Conservation (phyloP, 2,329 filamentous ascomycete genomes). For the Cyphellophora attinorum region DNA sequence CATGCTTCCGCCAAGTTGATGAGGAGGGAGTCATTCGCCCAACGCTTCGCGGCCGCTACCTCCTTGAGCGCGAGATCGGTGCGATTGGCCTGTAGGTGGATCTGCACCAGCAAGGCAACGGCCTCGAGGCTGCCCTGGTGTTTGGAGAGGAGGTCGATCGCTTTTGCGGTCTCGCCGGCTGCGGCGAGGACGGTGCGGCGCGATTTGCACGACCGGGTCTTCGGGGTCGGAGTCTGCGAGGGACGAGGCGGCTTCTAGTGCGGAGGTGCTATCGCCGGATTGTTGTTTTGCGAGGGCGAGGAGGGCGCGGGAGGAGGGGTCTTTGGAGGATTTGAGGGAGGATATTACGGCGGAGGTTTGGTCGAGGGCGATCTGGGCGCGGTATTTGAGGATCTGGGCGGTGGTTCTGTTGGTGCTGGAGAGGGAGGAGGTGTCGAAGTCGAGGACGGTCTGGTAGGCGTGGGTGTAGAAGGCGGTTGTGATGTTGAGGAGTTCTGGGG, state of each 20-base stretch:
- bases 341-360: conserved; percentile 64
- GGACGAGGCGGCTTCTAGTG: conserved; percentile 54
- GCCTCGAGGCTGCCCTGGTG: conserved; percentile 74
- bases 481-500: conserved; percentile 59
- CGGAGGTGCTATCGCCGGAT: conserved; percentile 50
- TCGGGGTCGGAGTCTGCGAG: conserved; percentile 59
- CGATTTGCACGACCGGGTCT: conserved; percentile 70
- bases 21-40: conserved; percentile 88
- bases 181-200: conserved; percentile 74
- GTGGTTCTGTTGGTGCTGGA: conserved; percentile 68
- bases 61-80: conserved; percentile 86
- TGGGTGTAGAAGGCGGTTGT: conserved; percentile 61
- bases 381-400: conserved; percentile 67
- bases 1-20: conserved; percentile 94
- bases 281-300: conserved; percentile 62
- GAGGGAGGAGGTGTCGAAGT: conserved; percentile 74
- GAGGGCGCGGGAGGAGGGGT: conserved; percentile 67
- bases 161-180: conserved; percentile 74
- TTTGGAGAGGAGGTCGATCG: conserved; percentile 65
- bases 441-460: conserved; percentile 76
- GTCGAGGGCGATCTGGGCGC: conserved; percentile 74
- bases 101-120: conserved; percentile 81
- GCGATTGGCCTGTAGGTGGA: conserved; percentile 84
- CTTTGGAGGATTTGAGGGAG: conserved; percentile 54
- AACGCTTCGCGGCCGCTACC: conserved; percentile 73